Percentiles rank a stretch among this genome's conserved stretches.
These are phyloP conservation scores for Amanita inopinata DNA, from an alignment of 768 basidiomycete species.

Conservation along the genomic window DNA sequence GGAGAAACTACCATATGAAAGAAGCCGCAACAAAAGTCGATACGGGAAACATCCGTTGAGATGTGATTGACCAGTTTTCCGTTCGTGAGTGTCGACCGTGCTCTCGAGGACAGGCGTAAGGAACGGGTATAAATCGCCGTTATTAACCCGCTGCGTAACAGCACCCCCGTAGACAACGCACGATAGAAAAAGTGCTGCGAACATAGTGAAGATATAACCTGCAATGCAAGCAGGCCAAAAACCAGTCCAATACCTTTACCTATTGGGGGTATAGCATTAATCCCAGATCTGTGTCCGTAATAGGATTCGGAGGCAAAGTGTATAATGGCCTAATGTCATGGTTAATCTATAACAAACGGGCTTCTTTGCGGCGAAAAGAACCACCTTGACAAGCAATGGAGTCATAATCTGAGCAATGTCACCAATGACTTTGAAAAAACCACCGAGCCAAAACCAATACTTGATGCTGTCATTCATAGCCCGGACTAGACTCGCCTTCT, in stretches of 20 bases:
- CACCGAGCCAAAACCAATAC: slow-evolving; percentile 73
- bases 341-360: too few relatives aligned
- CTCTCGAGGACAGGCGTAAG: slow-evolving; percentile 65
- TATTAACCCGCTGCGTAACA: slow-evolving; percentile 78
- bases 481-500: slow-evolving; percentile 49
- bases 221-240: slow-evolving; percentile 59
- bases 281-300: slow-evolving; percentile 28
- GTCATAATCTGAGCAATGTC: slow-evolving; percentile 67
- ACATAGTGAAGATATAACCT: slow-evolving; percentile 55
- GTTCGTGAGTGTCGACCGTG: slow-evolving; percentile 73
- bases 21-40: slow-evolving; percentile 79
- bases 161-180: slow-evolving; percentile 62
- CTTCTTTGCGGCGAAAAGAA: too few relatives aligned
- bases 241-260: slow-evolving; percentile 66
- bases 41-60: slow-evolving; percentile 82
- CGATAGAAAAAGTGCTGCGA: slow-evolving; percentile 83
- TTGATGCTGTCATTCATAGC: slow-evolving; percentile 73
- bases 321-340: slow-evolving; percentile 45
- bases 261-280: slow-evolving; percentile 26
- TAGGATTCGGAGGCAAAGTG: slow-evolving; percentile 61
- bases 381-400: slow-evolving; percentile 74
- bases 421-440: slow-evolving; percentile 46
- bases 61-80: slow-evolving; percentile 92
- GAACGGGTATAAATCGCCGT: slow-evolving; percentile 78
- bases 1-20: slow-evolving; percentile 53